These are phyloP conservation scores for Umbilicus rupestris DNA, from an alignment of 164 flowering plant species.

Conservation along the genomic window DNA sequence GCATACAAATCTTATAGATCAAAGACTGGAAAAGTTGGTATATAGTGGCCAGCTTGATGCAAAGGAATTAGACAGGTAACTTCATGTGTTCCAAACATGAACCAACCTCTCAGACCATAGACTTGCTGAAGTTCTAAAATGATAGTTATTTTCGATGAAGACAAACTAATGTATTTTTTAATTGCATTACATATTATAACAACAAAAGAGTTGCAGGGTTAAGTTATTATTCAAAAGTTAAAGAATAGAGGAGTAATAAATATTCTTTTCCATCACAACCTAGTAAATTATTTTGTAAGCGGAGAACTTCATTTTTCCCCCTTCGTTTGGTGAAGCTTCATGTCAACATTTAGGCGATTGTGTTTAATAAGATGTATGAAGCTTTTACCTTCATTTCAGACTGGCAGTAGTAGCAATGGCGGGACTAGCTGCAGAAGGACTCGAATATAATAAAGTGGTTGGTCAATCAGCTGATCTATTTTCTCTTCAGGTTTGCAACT, in stretches of 20 bases:
- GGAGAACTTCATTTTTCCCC: no score
- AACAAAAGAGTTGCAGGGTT: no score
- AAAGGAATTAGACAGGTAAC: conserved; percentile 84
- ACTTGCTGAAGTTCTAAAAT: no score
- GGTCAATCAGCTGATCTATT: conserved; percentile 98
- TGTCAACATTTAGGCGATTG: background rate
- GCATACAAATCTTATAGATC: conserved; percentile 80
- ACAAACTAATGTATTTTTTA: no score
- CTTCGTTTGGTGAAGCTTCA: no score
- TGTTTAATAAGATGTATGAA: no score
- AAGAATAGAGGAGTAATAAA: no score
- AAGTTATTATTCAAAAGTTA: no score
- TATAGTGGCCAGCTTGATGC: conserved; percentile 90
- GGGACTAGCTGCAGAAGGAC: conserved; percentile 93
- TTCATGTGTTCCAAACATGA: background rate
- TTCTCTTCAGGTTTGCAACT: conserved; percentile 66
- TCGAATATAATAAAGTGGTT: conserved; percentile 79
- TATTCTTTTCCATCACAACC: no score
- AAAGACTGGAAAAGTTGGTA: conserved; percentile 67
- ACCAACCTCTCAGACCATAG: background rate
- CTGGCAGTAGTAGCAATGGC: conserved; percentile 94
- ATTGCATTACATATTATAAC: no score
- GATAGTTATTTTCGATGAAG: no score
- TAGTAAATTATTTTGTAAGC: no score
- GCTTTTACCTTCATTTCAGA: conserved; percentile 29